These are phyloP conservation scores for Aspergillus brasiliensis DNA, from an alignment of 2,329 filamentous ascomycete species.

Conservation along the genomic window DNA sequence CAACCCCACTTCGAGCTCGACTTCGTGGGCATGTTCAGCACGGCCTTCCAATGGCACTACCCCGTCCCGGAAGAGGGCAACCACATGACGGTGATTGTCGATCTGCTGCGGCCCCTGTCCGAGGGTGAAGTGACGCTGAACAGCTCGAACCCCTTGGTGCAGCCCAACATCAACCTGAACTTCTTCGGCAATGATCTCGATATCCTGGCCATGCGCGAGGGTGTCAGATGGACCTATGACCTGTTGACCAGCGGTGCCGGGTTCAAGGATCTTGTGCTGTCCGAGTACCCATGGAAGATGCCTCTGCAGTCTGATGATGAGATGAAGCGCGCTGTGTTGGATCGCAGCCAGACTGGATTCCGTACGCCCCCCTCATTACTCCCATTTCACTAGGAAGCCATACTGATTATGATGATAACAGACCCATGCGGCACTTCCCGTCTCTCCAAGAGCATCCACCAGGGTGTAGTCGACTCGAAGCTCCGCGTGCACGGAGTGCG, in stretches of 20 bases:
- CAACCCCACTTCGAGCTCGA: slow-evolving; percentile 66
- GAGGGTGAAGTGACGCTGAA: slow-evolving; percentile 44
- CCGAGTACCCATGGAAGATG: slow-evolving; percentile 63
- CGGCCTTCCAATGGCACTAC: slow-evolving; percentile 55
- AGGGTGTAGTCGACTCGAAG: slow-evolving; percentile 56
- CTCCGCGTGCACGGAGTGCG: slow-evolving; percentile 58
- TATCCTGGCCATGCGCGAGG: slow-evolving; percentile 61
- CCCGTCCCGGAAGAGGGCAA: slow-evolving; percentile 48
- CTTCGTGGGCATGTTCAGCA: slow-evolving; percentile 61
- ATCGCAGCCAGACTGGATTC: slow-evolving; percentile 58
- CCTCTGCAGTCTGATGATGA: slow-evolving; percentile 57
- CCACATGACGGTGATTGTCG: slow-evolving; percentile 61
- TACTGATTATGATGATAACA: background rate
- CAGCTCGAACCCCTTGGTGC: slow-evolving; percentile 39
- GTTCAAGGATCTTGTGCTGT: slow-evolving; percentile 48
- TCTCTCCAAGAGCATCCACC: slow-evolving; percentile 53
- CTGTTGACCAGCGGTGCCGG: slow-evolving; percentile 60
- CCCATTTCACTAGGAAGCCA: background rate
- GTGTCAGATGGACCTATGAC: slow-evolving; percentile 57
- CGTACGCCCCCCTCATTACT: slow-evolving; percentile 14
- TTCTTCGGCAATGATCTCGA: slow-evolving; percentile 53
- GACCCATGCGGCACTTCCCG: slow-evolving; percentile 60
- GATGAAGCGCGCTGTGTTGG: slow-evolving; percentile 60
- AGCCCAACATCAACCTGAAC: slow-evolving; percentile 49
- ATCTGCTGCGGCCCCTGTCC: slow-evolving; percentile 53